A percentile compares a stretch with the other conserved stretches of the same genome.
Conservation (phyloP, 768 basidiomycete species). For the Panaeolus cyanescens region DNA sequence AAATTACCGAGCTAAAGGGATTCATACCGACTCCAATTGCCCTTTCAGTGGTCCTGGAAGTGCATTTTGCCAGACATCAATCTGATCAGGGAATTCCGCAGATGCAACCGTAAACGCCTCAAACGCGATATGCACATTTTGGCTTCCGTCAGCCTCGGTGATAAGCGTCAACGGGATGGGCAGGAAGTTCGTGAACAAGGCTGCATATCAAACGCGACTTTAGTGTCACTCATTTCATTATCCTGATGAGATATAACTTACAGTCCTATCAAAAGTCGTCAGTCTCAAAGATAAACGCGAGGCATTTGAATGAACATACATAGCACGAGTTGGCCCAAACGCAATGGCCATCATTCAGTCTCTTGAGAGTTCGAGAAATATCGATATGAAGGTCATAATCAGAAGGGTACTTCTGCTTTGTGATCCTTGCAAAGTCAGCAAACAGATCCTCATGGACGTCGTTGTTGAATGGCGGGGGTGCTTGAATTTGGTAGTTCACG, state of each 20-base stretch:
- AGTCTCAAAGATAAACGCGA: too few relatives aligned
- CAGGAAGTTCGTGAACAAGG: slow-evolving; percentile 47
- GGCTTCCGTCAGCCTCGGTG: slow-evolving; percentile 43
- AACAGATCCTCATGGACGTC: slow-evolving; percentile 61
- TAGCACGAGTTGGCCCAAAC: slow-evolving; percentile 51
- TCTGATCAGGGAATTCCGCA: slow-evolving; percentile 50
- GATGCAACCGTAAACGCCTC: slow-evolving; percentile 54
- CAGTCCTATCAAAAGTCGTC: not conserved
- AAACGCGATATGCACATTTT: slow-evolving; percentile 53
- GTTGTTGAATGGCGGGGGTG: slow-evolving; percentile 50
- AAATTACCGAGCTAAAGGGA: not conserved
- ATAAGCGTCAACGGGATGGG: slow-evolving; percentile 51
- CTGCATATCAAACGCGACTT: slow-evolving; percentile 17
- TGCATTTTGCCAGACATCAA: slow-evolving; percentile 56
- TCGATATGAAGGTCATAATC: slow-evolving; percentile 61
- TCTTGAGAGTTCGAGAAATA: slow-evolving; percentile 52
- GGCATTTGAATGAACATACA: slow-evolving; percentile 28
- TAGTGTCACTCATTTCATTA: not conserved
- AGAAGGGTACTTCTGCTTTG: slow-evolving; percentile 40
- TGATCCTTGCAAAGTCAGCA: slow-evolving; percentile 50
- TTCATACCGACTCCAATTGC: slow-evolving; percentile 43
- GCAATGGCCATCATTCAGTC: slow-evolving; percentile 61
- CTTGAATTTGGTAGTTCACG: slow-evolving; percentile 58
- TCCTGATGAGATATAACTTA: not conserved
- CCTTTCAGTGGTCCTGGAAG: slow-evolving; percentile 48